These are phyloP conservation scores for Podila verticillata DNA, from an alignment of 192 early-diverging fungal genomes.

Conservation along the genomic window DNA sequence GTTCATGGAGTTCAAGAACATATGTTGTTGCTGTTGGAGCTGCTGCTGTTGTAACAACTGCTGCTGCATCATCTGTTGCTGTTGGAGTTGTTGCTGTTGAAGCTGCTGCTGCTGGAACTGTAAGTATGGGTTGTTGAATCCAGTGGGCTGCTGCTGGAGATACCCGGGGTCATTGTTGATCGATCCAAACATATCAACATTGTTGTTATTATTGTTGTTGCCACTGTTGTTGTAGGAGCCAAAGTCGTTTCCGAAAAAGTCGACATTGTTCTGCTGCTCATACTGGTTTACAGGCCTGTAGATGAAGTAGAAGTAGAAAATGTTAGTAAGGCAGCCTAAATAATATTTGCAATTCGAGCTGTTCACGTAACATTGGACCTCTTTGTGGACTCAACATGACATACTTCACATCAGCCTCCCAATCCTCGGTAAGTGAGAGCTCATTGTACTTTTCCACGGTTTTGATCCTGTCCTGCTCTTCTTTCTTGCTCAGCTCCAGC, in stretches of 20 bases:
- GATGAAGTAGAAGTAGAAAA: background rate
- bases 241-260: constrained; percentile 52
- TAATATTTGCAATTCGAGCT: too few relatives aligned
- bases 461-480: constrained; percentile 50
- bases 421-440: constrained; percentile 47
- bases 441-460: constrained; percentile 48
- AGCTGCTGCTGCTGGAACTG: constrained; percentile 52
- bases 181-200: constrained; percentile 36
- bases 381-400: too few relatives aligned
- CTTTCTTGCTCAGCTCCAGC: constrained; percentile 54
- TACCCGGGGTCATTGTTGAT: constrained; percentile 8
- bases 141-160: constrained; percentile 36
- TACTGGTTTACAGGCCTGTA: constrained; percentile 28
- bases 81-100: constrained; percentile 42
- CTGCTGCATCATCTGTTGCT: constrained; percentile 42
- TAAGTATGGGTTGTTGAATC: constrained; percentile 40
- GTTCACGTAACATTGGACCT: too few relatives aligned
- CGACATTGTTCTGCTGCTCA: constrained; percentile 37
- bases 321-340: background rate
- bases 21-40: constrained; percentile 15
- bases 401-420: constrained; percentile 45
- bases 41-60: constrained; percentile 45
- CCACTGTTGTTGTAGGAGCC: constrained; percentile 44
- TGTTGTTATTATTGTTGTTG: constrained; percentile 40
- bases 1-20: constrained; percentile 33